Evolutionary conservation across 1,284 basidiomycete species (phyloP).

Genomic region (Boletus sp.): DNA sequence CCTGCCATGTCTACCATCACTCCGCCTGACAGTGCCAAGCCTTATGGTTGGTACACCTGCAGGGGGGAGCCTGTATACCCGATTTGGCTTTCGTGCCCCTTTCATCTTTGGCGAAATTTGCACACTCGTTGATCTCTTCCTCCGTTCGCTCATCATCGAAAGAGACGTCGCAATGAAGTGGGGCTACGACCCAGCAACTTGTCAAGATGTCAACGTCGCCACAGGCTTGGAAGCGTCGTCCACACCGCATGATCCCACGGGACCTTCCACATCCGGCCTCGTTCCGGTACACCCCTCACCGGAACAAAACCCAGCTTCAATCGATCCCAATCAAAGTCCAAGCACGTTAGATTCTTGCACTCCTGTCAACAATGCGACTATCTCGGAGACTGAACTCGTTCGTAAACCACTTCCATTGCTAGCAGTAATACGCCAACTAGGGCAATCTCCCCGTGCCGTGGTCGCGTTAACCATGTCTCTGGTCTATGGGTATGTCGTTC

Average conservation of each 20-base stretch:
- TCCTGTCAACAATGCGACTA: conserved; percentile 1
- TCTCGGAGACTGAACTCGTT: conserved; percentile 21
- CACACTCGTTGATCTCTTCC: conserved; percentile 58
- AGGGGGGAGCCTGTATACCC: conserved; percentile 62
- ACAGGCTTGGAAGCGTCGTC: conserved; percentile 9
- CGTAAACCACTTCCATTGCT: conserved; percentile 36
- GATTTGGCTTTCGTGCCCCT: conserved; percentile 70
- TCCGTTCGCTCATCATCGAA: conserved; percentile 61
- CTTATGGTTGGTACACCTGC: conserved; percentile 63
- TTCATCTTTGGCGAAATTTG: conserved; percentile 68
- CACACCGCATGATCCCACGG: background rate
- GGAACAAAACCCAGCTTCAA: background rate
- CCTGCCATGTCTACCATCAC: too few species aligned
- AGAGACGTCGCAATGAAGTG: conserved; percentile 52
- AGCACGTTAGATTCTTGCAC: background rate
- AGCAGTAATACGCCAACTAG: conserved; percentile 44
- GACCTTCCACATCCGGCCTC: background rate
- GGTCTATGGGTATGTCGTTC: conserved; percentile 51
- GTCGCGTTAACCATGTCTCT: conserved; percentile 51
- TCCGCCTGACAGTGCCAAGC: conserved; percentile 21
- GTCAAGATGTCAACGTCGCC: conserved; percentile 11
- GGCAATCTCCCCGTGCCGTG: conserved; percentile 53
- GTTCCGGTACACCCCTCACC: background rate
- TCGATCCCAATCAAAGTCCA: background rate
- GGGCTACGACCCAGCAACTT: conserved; percentile 45